phyloP scores from a whole-genome alignment of 2,329 filamentous ascomycete genomes.

The Beauveria sp. region DNA sequence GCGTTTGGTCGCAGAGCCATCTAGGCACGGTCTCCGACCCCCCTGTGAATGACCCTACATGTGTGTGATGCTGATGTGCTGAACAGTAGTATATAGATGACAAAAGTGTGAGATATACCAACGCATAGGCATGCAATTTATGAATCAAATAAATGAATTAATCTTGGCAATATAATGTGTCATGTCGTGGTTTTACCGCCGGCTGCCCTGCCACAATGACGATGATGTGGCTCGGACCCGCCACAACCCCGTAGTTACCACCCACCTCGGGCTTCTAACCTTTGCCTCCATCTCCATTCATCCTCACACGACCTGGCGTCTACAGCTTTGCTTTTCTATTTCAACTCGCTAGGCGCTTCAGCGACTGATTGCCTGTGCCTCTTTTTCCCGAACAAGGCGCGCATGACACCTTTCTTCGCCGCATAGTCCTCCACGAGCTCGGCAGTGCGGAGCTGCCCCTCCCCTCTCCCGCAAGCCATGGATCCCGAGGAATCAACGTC shows the following conservation, averaged over 20 bases:
- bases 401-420: conserved; percentile 1
- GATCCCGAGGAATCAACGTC: conserved; percentile 46
- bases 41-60: background rate
- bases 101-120: background rate
- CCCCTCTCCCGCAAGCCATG: conserved; percentile 37
- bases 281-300: background rate
- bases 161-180: background rate
- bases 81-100: background rate
- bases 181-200: background rate
- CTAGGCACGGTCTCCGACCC: background rate
- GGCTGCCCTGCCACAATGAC: conserved; percentile 4
- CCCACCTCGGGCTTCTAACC: background rate
- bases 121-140: background rate
- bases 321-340: background rate
- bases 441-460: conserved; percentile 29
- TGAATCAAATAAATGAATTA: background rate
- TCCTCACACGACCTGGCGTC: conserved; percentile 6
- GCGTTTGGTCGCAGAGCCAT: conserved; percentile 27
- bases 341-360: background rate
- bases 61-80: conserved; percentile 11
- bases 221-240: conserved; percentile 9
- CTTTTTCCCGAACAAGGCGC: background rate
- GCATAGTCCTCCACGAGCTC: conserved; percentile 24
- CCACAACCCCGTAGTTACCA: conserved; percentile 3
- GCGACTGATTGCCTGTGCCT: background rate